Base-by-base conservation (phyloP, 1,139 yeast genomes). In the Geotrichum australiense region DNA sequence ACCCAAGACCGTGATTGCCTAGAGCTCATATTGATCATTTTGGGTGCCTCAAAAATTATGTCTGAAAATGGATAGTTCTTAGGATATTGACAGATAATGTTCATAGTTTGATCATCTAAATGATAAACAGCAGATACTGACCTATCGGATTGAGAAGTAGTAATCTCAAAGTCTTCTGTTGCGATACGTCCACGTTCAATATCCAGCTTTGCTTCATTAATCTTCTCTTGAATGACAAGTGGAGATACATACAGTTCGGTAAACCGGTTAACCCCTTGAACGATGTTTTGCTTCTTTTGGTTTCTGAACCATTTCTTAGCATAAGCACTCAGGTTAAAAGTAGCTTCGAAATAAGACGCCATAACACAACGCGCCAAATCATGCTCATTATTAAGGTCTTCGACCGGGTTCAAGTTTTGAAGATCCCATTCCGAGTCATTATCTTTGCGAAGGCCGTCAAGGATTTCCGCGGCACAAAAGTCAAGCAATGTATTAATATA, bases 1-100 rank as follows among this genome's bases (percentile, higher is more conserved):
- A 91, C 65, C 98, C 98, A 91, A 0, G 95, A 91, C 53, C 86
- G 81, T 95, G 96, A 89, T 63, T 85, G 91, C 49, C 77, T 78
- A 53, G 91, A 97, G 52, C 82, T 84, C 12, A 89, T 94, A 12
- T 98, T 98, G 33, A 87, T 73, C 49, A 95, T 71, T 43, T 78
- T 73, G 1, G 85, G 76, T 0, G 96, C 96, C 41, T 75, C 79
- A 0, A 91, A 89, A 11, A 67, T 65, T 12, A 87, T 81, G 49
- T 77, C 83, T 11, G 75, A 70, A 40, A 87, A 68, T 2, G 97
- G 97, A 52, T 78, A 89, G 31, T 75, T 71, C 1, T 68, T 57
- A 0, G 96, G 96, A 14, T 87, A 64, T 40, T 69, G 71, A 46
- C 89, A 78, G 1, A 78, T 74, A 68, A 91, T 75, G 55, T 86